phyloP scores from a whole-genome alignment of 441 rosid genomes.

The Macaranga tanarius region DNA sequence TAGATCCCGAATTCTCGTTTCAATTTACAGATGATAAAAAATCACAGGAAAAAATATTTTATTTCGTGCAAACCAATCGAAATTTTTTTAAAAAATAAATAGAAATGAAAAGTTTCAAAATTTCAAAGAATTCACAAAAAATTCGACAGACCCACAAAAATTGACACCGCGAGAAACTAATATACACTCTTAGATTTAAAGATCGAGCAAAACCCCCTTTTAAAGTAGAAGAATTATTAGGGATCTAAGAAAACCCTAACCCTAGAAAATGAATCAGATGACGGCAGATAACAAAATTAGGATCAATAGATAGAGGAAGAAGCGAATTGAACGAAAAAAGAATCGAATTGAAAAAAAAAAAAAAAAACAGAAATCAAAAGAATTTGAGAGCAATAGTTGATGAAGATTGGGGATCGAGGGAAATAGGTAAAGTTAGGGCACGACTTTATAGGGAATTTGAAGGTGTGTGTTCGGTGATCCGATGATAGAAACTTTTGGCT shows the following conservation, averaged over 20 bases:
- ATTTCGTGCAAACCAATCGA: background rate
- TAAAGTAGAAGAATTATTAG: conserved; percentile 3
- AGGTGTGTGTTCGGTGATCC: conserved; percentile 17
- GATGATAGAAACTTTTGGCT: background rate
- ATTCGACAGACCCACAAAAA: conserved; percentile 19
- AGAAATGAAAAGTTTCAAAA: background rate
- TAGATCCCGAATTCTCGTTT: conserved; percentile 1
- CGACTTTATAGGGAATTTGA: conserved; percentile 22
- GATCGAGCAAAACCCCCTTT: conserved; percentile 21
- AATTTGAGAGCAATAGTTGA: conserved; percentile 15
- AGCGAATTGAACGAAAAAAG: conserved; percentile 11
- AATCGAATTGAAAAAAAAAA: conserved; percentile 5
- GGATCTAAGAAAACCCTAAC: conserved; percentile 36
- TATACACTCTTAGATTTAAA: conserved; percentile 6
- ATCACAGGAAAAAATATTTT: too few relatives aligned
- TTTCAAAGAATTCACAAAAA: conserved; percentile 5
- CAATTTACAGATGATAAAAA: too few relatives aligned
- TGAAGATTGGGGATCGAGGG: conserved; percentile 5
- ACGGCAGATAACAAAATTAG: background rate
- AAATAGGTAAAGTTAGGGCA: conserved; percentile 23
- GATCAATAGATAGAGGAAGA: conserved; percentile 24
- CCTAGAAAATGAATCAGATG: conserved; percentile 31
- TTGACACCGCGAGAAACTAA: background rate
- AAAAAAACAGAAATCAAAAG: background rate
- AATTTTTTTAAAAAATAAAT: background rate